Percentiles rank a stretch among this genome's conserved stretches.
phyloP scores from a whole-genome alignment of 352 stramenopile genomes.

The Lagenidium giganteum region DNA sequence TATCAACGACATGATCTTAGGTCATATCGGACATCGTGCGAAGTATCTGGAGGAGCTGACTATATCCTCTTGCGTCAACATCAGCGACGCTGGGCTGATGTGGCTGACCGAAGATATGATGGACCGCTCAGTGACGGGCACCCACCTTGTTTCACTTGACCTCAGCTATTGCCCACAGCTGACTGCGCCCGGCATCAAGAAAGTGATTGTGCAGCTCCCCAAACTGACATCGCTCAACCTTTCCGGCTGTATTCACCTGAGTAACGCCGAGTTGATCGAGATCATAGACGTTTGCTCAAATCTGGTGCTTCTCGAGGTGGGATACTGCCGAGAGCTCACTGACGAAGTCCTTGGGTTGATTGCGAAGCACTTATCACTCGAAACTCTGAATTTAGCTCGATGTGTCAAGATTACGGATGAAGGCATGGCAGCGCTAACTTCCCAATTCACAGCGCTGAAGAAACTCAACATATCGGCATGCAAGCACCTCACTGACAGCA shows the following conservation, averaged over 20 bases:
- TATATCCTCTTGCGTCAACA: constrained; percentile 32
- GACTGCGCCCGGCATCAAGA: constrained; percentile 27
- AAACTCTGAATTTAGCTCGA: constrained; percentile 46
- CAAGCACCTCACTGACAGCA: constrained; percentile 56
- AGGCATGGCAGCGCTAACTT: constrained; percentile 57
- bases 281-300: constrained; percentile 55
- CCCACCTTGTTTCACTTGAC: constrained; percentile 43
- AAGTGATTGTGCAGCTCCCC: constrained; percentile 38
- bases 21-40: constrained; percentile 41
- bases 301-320: constrained; percentile 57
- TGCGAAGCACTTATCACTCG: constrained; percentile 66
- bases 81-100: constrained; percentile 45
- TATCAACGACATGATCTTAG: constrained; percentile 54
- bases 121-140: constrained; percentile 26
- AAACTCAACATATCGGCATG: constrained; percentile 63
- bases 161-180: constrained; percentile 66
- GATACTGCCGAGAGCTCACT: constrained; percentile 69
- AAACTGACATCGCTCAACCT: constrained; percentile 61
- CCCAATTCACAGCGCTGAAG: constrained; percentile 53
- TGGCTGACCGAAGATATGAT: constrained; percentile 51
- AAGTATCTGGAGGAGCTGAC: constrained; percentile 35
- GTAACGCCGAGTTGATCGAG: constrained; percentile 44
- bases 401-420: constrained; percentile 70
- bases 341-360: constrained; percentile 54
- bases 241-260: constrained; percentile 62